A percentile compares a stretch with the other conserved stretches of the same genome.
These are phyloP conservation scores for Fusarium protoensiforme DNA, from an alignment of 2,329 filamentous ascomycete species.

Conservation along the genomic window DNA sequence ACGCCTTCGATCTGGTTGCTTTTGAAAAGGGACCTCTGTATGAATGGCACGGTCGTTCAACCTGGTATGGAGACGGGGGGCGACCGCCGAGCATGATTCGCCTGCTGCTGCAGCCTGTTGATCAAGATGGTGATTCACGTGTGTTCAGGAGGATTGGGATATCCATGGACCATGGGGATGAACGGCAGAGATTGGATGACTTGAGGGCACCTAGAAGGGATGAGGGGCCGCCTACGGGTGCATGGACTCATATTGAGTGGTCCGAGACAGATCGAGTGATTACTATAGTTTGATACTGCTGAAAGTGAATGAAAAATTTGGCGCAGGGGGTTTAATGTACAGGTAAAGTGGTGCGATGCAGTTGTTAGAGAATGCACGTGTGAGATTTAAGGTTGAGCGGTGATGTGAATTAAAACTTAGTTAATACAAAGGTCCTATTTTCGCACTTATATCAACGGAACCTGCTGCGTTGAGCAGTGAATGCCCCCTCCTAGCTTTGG, in stretches of 20 bases:
- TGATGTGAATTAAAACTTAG: background rate
- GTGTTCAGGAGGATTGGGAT: background rate
- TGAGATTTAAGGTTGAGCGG: background rate
- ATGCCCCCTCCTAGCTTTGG: conserved; percentile 40
- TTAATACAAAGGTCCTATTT: background rate
- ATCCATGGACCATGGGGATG: background rate
- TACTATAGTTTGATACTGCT: background rate
- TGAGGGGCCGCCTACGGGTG: background rate
- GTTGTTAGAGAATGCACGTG: background rate
- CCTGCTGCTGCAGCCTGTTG: background rate
- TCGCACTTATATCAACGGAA: conserved; percentile 18
- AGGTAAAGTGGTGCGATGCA: background rate
- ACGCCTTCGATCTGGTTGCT: background rate
- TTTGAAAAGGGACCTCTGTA: background rate
- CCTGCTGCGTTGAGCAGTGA: conserved; percentile 44
- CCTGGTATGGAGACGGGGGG: background rate
- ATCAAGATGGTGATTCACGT: background rate
- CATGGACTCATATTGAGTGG: background rate
- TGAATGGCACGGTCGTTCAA: background rate
- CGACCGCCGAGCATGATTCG: background rate
- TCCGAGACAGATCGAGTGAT: background rate
- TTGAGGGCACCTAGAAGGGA: background rate
- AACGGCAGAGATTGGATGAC: background rate
- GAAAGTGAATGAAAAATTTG: background rate
- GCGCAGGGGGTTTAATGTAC: background rate